Percentiles rank a stretch among this genome's conserved stretches.
phyloP scores from a whole-genome alignment of 2,329 filamentous ascomycete species.

The Apiospora sp. region DNA sequence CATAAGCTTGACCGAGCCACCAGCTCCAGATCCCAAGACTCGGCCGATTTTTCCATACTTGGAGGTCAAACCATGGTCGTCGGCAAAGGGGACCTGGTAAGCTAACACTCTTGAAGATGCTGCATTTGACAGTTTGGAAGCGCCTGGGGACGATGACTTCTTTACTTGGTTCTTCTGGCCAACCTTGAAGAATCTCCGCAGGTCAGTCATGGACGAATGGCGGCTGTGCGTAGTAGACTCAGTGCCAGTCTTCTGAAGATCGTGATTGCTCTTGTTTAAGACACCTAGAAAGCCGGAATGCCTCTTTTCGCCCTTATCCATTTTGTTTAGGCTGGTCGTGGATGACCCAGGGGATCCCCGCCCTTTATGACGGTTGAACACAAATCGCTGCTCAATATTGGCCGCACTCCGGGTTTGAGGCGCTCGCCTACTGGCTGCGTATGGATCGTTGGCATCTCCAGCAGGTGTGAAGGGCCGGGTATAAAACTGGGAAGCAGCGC shows the following conservation, averaged over 20 bases:
- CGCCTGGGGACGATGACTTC: conserved; percentile 69
- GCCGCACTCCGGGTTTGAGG: conserved; percentile 71
- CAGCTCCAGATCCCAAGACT: conserved; percentile 91
- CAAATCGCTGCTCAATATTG: conserved; percentile 79
- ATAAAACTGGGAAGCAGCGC: conserved; percentile 67
- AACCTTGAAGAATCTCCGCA: conserved; percentile 96
- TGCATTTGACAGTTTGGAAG: conserved; percentile 59
- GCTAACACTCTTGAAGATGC: conserved; percentile 53
- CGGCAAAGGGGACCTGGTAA: conserved; percentile 86
- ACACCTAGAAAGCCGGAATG: conserved; percentile 54
- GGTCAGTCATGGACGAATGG: conserved; percentile 87
- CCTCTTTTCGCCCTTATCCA: conserved; percentile 58
- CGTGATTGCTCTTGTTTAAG: conserved; percentile 46
- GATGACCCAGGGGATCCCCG: conserved; percentile 64
- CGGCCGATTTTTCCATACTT: conserved; percentile 97
- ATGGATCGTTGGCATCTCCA: conserved; percentile 84
- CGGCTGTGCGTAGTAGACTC: conserved; percentile 60
- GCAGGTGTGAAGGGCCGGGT: conserved; percentile 80
- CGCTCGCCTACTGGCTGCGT: conserved; percentile 81
- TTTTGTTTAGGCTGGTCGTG: conserved; percentile 57
- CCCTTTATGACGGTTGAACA: conserved; percentile 81
- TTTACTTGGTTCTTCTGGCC: conserved; percentile 69
- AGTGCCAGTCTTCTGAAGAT: conserved; percentile 55
- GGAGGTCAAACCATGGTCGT: conserved; percentile 88
- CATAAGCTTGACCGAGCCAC: conserved; percentile 92